Percentiles rank a stretch among this genome's conserved stretches.
Conservation (phyloP, 768 basidiomycete species). For the Psilocybe cyanescens region DNA sequence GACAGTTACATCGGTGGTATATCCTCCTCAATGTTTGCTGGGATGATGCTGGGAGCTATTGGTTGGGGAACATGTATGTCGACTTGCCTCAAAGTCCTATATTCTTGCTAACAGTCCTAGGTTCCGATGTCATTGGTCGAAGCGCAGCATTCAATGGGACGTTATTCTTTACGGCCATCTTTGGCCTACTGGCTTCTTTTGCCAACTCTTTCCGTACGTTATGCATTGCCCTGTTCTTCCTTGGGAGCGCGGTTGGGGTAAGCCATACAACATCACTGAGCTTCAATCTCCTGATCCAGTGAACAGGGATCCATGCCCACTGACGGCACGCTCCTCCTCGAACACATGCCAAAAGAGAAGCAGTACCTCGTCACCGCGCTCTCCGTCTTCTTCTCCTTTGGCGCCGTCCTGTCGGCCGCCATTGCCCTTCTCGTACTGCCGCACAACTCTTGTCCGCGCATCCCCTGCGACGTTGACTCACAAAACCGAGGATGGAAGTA, state of each 20-base stretch:
- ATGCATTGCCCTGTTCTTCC: slow-evolving; percentile 79
- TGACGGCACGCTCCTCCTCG: slow-evolving; percentile 89
- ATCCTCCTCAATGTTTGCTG: slow-evolving; percentile 88
- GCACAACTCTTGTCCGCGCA: slow-evolving; percentile 59
- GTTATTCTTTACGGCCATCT: slow-evolving; percentile 86
- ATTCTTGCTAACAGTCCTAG: slow-evolving; percentile 28
- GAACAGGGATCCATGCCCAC: slow-evolving; percentile 93
- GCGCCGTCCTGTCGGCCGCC: slow-evolving; percentile 83
- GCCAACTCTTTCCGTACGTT: slow-evolving; percentile 68
- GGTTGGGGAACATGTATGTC: slow-evolving; percentile 88
- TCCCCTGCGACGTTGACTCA: slow-evolving; percentile 63
- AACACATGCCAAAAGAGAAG: slow-evolving; percentile 92
- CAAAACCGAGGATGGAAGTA: slow-evolving; percentile 92
- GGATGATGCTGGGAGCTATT: slow-evolving; percentile 97
- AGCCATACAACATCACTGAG: slow-evolving; percentile 29
- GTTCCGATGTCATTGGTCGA: slow-evolving; percentile 89
- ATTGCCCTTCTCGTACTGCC: slow-evolving; percentile 85
- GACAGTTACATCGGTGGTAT: slow-evolving; percentile 80
- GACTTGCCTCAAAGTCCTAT: not conserved
- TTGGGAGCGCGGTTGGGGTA: slow-evolving; percentile 94
- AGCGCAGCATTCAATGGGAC: slow-evolving; percentile 92
- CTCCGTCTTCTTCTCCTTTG: slow-evolving; percentile 95
- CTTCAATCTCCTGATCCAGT: not conserved
- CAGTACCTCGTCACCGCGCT: slow-evolving; percentile 91
- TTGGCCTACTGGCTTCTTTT: slow-evolving; percentile 82